Evolutionary conservation across 1,284 basidiomycete species (phyloP).

Genomic region (Lentinula novae-zelandiae): DNA sequence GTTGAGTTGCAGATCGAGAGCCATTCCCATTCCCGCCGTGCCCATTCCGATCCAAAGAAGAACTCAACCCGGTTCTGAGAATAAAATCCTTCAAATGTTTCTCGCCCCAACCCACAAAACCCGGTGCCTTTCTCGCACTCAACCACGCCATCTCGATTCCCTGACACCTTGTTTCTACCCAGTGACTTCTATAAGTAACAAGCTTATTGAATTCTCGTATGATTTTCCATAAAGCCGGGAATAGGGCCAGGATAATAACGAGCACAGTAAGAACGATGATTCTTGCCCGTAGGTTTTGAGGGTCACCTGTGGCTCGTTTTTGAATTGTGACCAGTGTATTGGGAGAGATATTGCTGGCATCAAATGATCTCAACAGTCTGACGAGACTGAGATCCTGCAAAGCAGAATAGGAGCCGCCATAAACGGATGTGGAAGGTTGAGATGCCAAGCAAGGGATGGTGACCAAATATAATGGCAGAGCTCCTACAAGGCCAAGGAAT

Average conservation of each 20-base stretch:
- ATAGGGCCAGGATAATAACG: slow-evolving; percentile 52
- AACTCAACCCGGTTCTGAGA: slow-evolving; percentile 59
- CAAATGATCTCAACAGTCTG: slow-evolving; percentile 62
- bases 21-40: slow-evolving; percentile 23
- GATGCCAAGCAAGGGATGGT: slow-evolving; percentile 63
- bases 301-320: slow-evolving; percentile 36
- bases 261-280: slow-evolving; percentile 66
- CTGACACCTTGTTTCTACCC: slow-evolving; percentile 60
- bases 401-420: slow-evolving; percentile 60
- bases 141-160: slow-evolving; percentile 75
- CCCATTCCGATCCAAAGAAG: slow-evolving; percentile 38
- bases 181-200: slow-evolving; percentile 51
- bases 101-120: slow-evolving; percentile 69
- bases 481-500: slow-evolving; percentile 59
- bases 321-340: slow-evolving; percentile 25
- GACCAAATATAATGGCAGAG: slow-evolving; percentile 69
- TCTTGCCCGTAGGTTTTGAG: slow-evolving; percentile 49
- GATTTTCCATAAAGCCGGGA: slow-evolving; percentile 67
- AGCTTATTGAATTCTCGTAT: slow-evolving; percentile 59
- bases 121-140: slow-evolving; percentile 52
- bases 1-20: slow-evolving; percentile 19
- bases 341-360: slow-evolving; percentile 40
- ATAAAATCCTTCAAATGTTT: slow-evolving; percentile 67
- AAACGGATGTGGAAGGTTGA: slow-evolving; percentile 40
- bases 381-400: slow-evolving; percentile 74